Percentiles rank a stretch among this genome's conserved stretches.
phyloP scores from a whole-genome alignment of 371 early-diverging fungal species.

The Coemansia sp. region DNA sequence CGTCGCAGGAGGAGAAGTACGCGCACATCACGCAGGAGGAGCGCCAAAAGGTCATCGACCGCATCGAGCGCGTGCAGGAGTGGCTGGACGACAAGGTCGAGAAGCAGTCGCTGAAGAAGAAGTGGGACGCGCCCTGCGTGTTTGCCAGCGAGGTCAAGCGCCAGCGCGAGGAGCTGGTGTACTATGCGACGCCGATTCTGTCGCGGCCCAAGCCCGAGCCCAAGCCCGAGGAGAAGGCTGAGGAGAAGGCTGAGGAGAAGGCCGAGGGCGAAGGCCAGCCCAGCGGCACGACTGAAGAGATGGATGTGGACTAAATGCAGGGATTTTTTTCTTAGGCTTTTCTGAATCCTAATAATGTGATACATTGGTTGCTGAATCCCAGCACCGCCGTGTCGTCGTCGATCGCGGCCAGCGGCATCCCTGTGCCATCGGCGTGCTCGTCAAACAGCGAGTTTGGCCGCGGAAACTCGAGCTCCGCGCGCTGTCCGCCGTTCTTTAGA shows the following conservation, averaged over 20 bases:
- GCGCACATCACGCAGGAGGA: constrained; percentile 87
- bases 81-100: constrained; percentile 86
- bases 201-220: constrained; percentile 86
- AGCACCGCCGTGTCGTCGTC: constrained; percentile 3
- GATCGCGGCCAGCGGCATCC: not conserved
- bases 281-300: constrained; percentile 27
- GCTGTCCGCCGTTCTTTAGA: not conserved
- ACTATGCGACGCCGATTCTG: constrained; percentile 77
- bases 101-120: constrained; percentile 70
- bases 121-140: constrained; percentile 73
- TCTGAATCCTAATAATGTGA: not conserved
- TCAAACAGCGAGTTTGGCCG: not conserved
- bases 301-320: constrained; percentile 49
- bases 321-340: no score
- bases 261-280: constrained; percentile 54
- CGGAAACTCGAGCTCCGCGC: not conserved
- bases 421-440: not conserved
- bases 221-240: constrained; percentile 58
- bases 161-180: constrained; percentile 65
- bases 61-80: constrained; percentile 70
- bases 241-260: constrained; percentile 53
- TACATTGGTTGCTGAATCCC: not conserved
- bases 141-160: constrained; percentile 70
- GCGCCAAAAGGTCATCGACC: constrained; percentile 75
- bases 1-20: constrained; percentile 79